These are phyloP conservation scores for Mycena galopus DNA, from an alignment of 768 basidiomycete species.

Conservation along the genomic window DNA sequence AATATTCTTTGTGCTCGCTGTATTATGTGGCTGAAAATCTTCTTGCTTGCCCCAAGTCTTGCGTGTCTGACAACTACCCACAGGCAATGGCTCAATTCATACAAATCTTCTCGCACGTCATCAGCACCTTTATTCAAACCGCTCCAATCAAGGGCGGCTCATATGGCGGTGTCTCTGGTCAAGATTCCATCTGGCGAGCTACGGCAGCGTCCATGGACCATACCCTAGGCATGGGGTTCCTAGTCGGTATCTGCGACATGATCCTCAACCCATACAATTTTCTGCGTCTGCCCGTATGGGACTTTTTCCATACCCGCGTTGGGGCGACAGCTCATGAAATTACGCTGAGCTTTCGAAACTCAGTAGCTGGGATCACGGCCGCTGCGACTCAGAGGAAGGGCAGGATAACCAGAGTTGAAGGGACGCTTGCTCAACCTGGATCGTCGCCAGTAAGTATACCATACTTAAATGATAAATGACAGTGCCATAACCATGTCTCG, in stretches of 20 bases:
- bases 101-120: neutral
- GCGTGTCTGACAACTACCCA: neutral
- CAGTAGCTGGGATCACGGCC: neutral
- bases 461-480: neutral
- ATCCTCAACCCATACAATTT: slow-evolving; percentile 11
- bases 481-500: neutral
- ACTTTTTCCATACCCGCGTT: slow-evolving; percentile 1
- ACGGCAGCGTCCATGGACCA: slow-evolving; percentile 15
- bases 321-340: neutral
- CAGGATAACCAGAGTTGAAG: neutral
- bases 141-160: slow-evolving; percentile 13
- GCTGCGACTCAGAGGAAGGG: slow-evolving; percentile 11
- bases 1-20: no score
- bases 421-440: slow-evolving; percentile 2
- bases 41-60: no score
- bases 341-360: slow-evolving; percentile 5
- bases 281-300: slow-evolving; percentile 18
- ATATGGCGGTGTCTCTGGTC: slow-evolving; percentile 18
- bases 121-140: slow-evolving; percentile 14
- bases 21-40: no score
- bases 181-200: slow-evolving; percentile 26
- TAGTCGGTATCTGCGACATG: slow-evolving; percentile 9
- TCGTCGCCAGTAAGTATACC: neutral
- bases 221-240: slow-evolving; percentile 19
- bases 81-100: slow-evolving; percentile 7